Evolutionary conservation across 805 yeast species (phyloP), one percentile per base, ranked within the genome.

Genomic region (Nadsonia fulvescens): DNA sequence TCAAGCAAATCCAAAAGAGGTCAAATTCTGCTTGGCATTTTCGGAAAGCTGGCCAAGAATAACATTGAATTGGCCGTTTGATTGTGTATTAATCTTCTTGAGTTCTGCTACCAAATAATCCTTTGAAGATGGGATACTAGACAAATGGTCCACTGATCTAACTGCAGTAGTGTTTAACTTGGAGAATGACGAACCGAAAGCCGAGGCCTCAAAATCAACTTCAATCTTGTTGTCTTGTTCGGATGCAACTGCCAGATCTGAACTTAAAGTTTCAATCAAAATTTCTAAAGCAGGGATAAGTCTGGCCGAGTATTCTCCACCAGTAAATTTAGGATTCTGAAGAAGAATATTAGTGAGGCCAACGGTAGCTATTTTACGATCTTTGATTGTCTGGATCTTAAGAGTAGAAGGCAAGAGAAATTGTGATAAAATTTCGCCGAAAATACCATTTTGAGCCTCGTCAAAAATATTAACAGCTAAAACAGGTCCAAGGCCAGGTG

Each of bases 131-230:
- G 24, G 23, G 8, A 79, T 49, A 13, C 57, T 55, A 1, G 69
- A 63, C 15, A 69, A 45, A 2, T 95, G 93, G 49, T 89, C 95
- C 36, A 66, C 58, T 3, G 72, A 61, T 35, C 60, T 66, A 9
- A 51, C 50, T 17, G 65, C 58, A 24, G 82, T 70, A 3, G 76
- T 63, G 1, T 63, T 67, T 32, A 89, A 56, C 42, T 65, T 70
- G 27, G 91, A 77, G 49, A 67, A 89, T 27, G 72, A 68, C 1
- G 94, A 73, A 2, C 96, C 96, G 50, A 83, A 89, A 2, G 89
- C 58, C 25, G 73, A 62, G 34, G 82, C 93, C 27, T 75, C 82
- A 15, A 63, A 39, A 36, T 72, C 74, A 12, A 62, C 40, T 25
- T 29, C 35, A 9, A 26, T 15, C 9, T 28, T 20, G 8, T 23